Evolutionary conservation across 768 basidiomycete genomes (phyloP), one percentile per base, ranked within the genome.

Genomic region (Boletellus sp.): DNA sequence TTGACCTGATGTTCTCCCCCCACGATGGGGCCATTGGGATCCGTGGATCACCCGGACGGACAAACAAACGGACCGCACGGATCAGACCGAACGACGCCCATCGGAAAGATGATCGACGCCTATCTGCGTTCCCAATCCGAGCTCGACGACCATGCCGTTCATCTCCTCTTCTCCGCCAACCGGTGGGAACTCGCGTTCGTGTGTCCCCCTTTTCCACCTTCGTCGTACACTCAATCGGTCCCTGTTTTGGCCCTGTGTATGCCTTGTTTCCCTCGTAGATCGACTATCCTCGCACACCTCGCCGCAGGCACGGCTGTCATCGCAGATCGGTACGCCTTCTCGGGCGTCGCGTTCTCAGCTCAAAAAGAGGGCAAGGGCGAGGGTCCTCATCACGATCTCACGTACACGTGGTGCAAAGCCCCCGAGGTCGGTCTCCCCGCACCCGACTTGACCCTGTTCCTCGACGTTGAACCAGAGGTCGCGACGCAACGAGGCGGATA

Each of bases 281-380:
- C 83, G 3, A 74, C 73, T 0, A 92, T 97, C 44, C 73, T 80
- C 49, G 60, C 69, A 6, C 70, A 80, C 20, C 74, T 96, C 3
- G 66, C 66, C 0, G 61, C 72, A 0, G 92, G 93, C 0, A 87
- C 81, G 4, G 79, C 81, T 0, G 73, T 99, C 62, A 70, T 99
- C 39, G 92, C 90, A 61, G 95, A 98, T 66, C 79, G 96, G 37
- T 99, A 98, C 65, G 90, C 94, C 1, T 98, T 97, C 70, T 98
- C 94, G 3, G 95, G 95, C 0, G 85, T 94, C 55, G 94, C 92
- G 2, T 98, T 97, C 66, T 86, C 85, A 13, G 77, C 79, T 1
- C 74, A 84, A 16, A 85, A 87, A 57, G 26, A 31, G 28, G 28
- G 28, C 28, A 28, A 10, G 11, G 28, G 28, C 28, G 11, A 10